Evolutionary conservation across 1,284 basidiomycete genomes (phyloP).

Genomic region (Pseudozyma sp.): DNA sequence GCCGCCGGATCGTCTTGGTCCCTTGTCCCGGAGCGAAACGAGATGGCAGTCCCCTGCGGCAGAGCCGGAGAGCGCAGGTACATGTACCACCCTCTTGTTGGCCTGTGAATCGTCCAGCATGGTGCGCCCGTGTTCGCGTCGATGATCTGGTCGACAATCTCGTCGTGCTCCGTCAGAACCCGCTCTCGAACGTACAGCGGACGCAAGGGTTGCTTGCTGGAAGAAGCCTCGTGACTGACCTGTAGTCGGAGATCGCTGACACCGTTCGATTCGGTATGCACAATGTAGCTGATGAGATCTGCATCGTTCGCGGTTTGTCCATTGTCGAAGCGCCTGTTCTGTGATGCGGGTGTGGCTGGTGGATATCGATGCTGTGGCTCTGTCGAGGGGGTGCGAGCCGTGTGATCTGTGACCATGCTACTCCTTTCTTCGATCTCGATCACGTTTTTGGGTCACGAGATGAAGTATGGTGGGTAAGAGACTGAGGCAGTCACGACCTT

Average conservation of each 20-base stretch:
- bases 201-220: constrained; percentile 27
- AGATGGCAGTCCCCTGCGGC: constrained; percentile 47
- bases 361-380: constrained; percentile 16
- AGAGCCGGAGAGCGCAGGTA: constrained; percentile 53
- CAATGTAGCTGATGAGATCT: constrained; percentile 22
- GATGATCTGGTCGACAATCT: constrained; percentile 59
- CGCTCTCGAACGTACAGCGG: constrained; percentile 55
- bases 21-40: constrained; percentile 31
- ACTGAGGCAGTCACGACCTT: not conserved
- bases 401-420: constrained; percentile 5
- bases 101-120: constrained; percentile 57
- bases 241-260: constrained; percentile 41
- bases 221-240: constrained; percentile 36
- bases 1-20: constrained; percentile 26
- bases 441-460: not conserved
- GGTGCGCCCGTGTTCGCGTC: constrained; percentile 40
- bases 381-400: not conserved
- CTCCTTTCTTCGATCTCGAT: not conserved
- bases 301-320: not conserved
- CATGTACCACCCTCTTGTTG: constrained; percentile 60
- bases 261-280: constrained; percentile 39
- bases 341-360: constrained; percentile 1
- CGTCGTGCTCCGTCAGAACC: constrained; percentile 39
- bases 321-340: not conserved
- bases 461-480: not conserved